These are phyloP conservation scores for Eucalyptus urophylla DNA, from an alignment of 345 rosid species.

Conservation along the genomic window DNA sequence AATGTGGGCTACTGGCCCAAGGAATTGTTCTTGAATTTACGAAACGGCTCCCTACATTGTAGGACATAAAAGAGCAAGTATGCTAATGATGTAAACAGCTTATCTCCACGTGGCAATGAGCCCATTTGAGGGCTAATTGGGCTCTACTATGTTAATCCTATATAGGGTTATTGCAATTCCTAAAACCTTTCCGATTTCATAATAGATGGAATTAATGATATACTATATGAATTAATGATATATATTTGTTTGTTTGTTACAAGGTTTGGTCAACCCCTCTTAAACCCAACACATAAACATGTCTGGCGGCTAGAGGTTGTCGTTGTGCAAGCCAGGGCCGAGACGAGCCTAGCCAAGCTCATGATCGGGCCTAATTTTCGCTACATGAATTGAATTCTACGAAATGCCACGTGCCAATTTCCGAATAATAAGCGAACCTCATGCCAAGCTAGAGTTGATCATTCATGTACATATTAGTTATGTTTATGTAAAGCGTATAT, in stretches of 20 bases:
- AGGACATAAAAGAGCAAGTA: not conserved
- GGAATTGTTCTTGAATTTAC: not conserved
- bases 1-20: not conserved
- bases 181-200: not conserved
- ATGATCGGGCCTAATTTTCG: not conserved
- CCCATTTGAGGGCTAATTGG: not conserved
- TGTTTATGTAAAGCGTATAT: not conserved
- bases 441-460: not conserved
- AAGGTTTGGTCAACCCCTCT: not conserved
- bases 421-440: not conserved
- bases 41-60: not conserved
- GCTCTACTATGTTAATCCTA: not conserved
- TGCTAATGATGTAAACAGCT: not conserved
- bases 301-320: accelerated
- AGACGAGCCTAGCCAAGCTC: not conserved
- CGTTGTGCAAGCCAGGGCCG: not conserved
- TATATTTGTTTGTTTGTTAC: not conserved
- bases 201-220: not conserved
- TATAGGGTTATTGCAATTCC: not conserved
- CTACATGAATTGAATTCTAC: not conserved
- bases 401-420: too few relatives aligned
- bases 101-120: not conserved
- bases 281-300: not conserved
- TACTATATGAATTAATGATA: too few relatives aligned
- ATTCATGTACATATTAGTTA: not conserved